Base-by-base conservation (phyloP, 2,329 filamentous ascomycete species). In the Amauroascus niger region DNA sequence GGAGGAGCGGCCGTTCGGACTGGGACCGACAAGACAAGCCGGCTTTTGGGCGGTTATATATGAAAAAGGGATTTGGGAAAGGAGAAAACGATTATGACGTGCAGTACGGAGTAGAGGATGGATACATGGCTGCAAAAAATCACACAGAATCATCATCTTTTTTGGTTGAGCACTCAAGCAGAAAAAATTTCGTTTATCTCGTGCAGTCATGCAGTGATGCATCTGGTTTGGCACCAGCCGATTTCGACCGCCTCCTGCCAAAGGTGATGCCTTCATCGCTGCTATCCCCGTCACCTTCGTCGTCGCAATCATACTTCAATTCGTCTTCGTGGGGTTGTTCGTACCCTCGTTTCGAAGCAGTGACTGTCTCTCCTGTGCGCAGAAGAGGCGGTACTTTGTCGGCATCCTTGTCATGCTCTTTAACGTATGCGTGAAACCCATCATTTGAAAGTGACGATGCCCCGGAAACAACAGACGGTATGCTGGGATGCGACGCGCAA, bases 401-500 rank as follows among this genome's bases (percentile, higher is more conserved):
- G 32, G 60, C 49, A 1, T 68, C 65, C 40, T 64, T 63, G 8
- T 66, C 62, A 48, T 61, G 61, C 26, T 61, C 58, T 45, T 61
- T 61, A 40, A 51, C 52, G 14, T 62, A 61, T 4, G 46, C 53
- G 18, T 61, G 58, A 11, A 62, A 60, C 0, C 66, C 65, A 51
- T 74, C 71, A 6, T 66, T 68, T 9, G 71, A 74, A 24, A 74
- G 65, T 20, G 73, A 75, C 0, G 73, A 75, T 11, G 71, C 72
- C 26, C 70, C 71, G 0, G 72, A 74, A 14, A 71, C 59, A 14
- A 73, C 70, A 9, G 72, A 71, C 3, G 71, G 71, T 32, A 75
- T 73, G 58, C 72, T 74, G 3, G 71, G 72, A 56, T 74, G 71
- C 7, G 73, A 75, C 39, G 71, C 69, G 59, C 70, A 73, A 49